Percentiles rank a stretch among this genome's conserved stretches.
Conservation (phyloP, 768 basidiomycete species). For the Tricholoma sp. region DNA sequence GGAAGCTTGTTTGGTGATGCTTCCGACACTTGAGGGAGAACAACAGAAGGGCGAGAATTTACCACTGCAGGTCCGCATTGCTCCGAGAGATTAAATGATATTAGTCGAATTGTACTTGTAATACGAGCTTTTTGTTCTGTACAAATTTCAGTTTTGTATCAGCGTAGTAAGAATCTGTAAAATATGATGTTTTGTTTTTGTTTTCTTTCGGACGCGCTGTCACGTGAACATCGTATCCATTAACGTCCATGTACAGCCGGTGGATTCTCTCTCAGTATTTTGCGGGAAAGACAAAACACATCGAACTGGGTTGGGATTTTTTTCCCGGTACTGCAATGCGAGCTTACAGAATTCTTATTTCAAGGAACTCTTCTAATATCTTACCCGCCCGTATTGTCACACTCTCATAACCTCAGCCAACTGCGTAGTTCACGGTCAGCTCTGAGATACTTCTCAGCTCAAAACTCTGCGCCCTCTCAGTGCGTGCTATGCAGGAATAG, state of each 20-base stretch:
- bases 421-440: background rate
- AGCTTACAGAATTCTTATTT: background rate
- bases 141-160: no score
- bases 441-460: background rate
- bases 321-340: background rate
- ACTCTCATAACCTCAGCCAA: background rate
- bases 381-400: background rate
- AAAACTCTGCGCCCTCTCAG: background rate
- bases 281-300: background rate
- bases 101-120: background rate
- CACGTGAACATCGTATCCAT: no score
- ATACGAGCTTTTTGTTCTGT: no score
- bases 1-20: constrained; percentile 43
- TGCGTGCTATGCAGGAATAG: background rate
- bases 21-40: constrained; percentile 42
- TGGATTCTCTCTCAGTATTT: constrained; percentile 8
- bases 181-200: no score
- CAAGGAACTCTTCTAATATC: constrained; percentile 1
- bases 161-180: no score
- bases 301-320: constrained; percentile 4
- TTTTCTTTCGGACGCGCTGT: no score
- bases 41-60: constrained; percentile 39
- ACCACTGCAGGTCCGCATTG: constrained; percentile 34
- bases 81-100: constrained; percentile 25
- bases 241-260: constrained; percentile 11